These are phyloP conservation scores for Fusarium duplospermum DNA, from an alignment of 2,329 filamentous ascomycete genomes.

Conservation along the genomic window DNA sequence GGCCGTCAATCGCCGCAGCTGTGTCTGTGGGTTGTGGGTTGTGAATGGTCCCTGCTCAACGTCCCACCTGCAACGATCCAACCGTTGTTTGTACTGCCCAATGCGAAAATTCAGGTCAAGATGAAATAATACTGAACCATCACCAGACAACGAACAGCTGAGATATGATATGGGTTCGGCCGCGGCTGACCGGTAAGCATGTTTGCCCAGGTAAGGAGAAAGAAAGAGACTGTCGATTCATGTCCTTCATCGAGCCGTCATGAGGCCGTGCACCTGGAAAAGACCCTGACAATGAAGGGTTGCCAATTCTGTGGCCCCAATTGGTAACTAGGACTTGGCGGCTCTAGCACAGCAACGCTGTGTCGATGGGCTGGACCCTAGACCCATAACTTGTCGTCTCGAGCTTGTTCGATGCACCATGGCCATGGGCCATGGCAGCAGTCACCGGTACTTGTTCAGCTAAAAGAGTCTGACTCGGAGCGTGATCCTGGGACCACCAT, in stretches of 20 bases:
- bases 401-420: constrained; percentile 16
- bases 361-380: constrained; percentile 25
- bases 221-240: neutral
- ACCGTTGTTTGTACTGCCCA: constrained; percentile 5
- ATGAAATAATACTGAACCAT: neutral
- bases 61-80: constrained; percentile 10
- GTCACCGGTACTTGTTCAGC: neutral
- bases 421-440: constrained; percentile 4
- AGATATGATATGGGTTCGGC: neutral
- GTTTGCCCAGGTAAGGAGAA: neutral
- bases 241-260: neutral
- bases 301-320: constrained; percentile 22
- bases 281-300: constrained; percentile 23
- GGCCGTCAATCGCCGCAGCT: constrained; percentile 28
- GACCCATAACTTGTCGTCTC: constrained; percentile 19
- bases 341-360: constrained; percentile 16
- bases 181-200: neutral
- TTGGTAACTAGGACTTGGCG: constrained; percentile 28
- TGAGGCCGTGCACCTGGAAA: constrained; percentile 3
- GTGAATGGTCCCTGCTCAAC: constrained; percentile 28
- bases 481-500: neutral
- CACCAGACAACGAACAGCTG: neutral
- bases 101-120: neutral
- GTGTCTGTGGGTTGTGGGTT: neutral
- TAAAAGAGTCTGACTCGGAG: neutral